These are phyloP conservation scores for Mimosa bimucronata DNA, from an alignment of 306 rosid genomes.

Conservation along the genomic window DNA sequence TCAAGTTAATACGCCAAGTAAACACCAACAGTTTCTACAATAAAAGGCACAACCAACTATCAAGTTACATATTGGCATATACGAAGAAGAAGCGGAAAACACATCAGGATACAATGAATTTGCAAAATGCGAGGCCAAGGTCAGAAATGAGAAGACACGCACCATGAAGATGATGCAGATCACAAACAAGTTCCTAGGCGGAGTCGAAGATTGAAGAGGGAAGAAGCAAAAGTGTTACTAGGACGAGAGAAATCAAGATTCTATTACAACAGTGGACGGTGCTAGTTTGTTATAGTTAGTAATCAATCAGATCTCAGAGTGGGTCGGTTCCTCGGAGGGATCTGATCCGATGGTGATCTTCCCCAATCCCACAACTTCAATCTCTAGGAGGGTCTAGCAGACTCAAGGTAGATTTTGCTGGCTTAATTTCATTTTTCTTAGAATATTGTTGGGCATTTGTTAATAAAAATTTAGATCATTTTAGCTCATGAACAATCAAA, in stretches of 20 bases:
- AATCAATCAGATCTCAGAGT: neutral
- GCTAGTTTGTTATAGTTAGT: neutral
- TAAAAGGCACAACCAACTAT: neutral
- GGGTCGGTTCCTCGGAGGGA: neutral
- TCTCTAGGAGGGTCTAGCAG: neutral
- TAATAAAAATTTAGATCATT: too few species aligned
- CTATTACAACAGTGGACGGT: neutral
- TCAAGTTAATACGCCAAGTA: neutral
- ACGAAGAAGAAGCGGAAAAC: constrained; percentile 1
- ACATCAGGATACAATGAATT: neutral
- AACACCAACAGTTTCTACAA: neutral
- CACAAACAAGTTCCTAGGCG: neutral
- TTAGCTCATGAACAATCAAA: too few species aligned
- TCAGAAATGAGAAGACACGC: neutral
- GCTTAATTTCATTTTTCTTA: too few species aligned
- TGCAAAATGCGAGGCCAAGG: neutral
- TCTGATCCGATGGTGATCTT: neutral
- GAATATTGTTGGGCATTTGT: too few species aligned
- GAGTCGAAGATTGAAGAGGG: neutral
- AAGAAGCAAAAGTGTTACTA: neutral
- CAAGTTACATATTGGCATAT: neutral
- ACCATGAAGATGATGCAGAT: neutral
- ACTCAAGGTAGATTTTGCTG: neutral
- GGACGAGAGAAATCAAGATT: neutral
- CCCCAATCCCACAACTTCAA: neutral